phyloP scores from a whole-genome alignment of 2,329 filamentous ascomycete genomes.

The Cordyceps farinosa region DNA sequence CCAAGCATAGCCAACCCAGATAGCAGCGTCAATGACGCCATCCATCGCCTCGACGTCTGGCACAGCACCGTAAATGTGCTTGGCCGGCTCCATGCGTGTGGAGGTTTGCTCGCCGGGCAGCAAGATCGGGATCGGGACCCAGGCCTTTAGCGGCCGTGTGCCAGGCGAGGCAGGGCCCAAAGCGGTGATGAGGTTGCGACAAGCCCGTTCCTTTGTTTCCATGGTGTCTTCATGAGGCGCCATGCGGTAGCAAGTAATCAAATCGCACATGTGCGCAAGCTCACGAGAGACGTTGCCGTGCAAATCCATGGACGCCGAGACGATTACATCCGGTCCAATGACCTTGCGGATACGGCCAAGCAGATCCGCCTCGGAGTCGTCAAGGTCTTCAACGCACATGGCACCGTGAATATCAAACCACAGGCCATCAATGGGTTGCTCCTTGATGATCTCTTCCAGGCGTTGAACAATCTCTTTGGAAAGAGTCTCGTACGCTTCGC shows the following conservation, averaged over 20 bases:
- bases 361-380: slow-evolving; percentile 47
- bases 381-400: slow-evolving; percentile 49
- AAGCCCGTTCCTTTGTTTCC: slow-evolving; percentile 50
- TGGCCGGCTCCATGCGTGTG: slow-evolving; percentile 49
- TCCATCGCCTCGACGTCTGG: slow-evolving; percentile 38
- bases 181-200: slow-evolving; percentile 43
- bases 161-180: slow-evolving; percentile 27
- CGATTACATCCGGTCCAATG: slow-evolving; percentile 43
- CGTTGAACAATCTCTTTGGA: slow-evolving; percentile 38
- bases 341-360: slow-evolving; percentile 42
- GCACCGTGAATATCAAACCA: slow-evolving; percentile 57
- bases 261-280: slow-evolving; percentile 46
- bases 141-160: slow-evolving; percentile 46
- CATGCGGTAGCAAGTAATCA: slow-evolving; percentile 52
- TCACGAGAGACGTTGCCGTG: slow-evolving; percentile 51
- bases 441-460: slow-evolving; percentile 34
- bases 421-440: slow-evolving; percentile 41
- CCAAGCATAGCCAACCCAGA: slow-evolving; percentile 57
- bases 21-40: slow-evolving; percentile 47
- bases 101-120: slow-evolving; percentile 54
- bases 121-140: slow-evolving; percentile 49
- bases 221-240: slow-evolving; percentile 49
- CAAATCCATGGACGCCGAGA: slow-evolving; percentile 54
- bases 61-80: slow-evolving; percentile 47
- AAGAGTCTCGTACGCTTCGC: slow-evolving; percentile 44